Conservation (phyloP, 73 alveolate species). For the Stentor coeruleus region DNA sequence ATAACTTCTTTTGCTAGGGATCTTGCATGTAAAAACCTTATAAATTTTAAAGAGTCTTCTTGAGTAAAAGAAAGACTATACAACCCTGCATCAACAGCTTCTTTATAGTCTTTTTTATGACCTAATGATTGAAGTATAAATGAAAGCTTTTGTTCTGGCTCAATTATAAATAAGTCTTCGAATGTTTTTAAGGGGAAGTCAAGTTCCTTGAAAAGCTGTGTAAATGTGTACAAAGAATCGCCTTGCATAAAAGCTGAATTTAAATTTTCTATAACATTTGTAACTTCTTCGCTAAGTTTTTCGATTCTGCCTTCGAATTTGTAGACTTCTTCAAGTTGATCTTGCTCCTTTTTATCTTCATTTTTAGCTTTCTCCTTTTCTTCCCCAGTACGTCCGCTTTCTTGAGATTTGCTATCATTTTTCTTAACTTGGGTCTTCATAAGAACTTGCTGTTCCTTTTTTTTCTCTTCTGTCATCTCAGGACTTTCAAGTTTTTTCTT, state of each 20-base stretch:
- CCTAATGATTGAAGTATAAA: neutral
- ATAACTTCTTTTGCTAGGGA: neutral
- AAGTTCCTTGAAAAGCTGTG: conserved; percentile 7
- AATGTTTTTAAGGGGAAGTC: neutral
- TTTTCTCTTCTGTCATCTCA: too few relatives aligned
- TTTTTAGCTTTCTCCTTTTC: neutral
- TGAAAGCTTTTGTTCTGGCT: conserved; percentile 1
- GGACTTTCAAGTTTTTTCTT: neutral
- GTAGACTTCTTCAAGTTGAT: too few relatives aligned
- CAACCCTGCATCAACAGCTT: neutral
- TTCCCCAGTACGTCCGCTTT: neutral
- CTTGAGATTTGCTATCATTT: too few relatives aligned
- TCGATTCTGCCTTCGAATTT: neutral
- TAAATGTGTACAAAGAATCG: neutral
- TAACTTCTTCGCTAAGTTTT: neutral
- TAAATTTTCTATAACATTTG: neutral
- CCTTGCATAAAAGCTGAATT: neutral
- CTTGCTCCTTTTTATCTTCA: neutral
- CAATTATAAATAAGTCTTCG: neutral
- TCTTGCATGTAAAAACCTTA: neutral
- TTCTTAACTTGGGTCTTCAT: too few relatives aligned
- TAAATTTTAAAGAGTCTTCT: neutral
- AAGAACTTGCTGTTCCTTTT: too few relatives aligned
- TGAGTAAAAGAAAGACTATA: neutral
- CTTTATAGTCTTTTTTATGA: conserved; percentile 11